Conservation (phyloP, 2,329 filamentous ascomycete genomes). For the Fusarium incarnatum region DNA sequence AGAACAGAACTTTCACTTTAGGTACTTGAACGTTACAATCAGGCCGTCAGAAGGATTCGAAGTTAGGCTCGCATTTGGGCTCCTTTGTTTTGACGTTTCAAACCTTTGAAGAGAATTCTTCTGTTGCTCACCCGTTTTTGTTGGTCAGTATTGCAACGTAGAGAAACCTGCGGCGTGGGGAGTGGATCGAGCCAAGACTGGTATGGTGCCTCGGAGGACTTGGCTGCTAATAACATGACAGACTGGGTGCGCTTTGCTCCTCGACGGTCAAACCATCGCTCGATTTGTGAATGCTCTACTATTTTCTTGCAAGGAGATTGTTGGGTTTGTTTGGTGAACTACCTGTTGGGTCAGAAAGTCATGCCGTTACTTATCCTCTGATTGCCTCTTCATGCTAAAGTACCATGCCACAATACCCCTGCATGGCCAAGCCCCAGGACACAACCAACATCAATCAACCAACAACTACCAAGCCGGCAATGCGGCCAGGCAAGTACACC, state of each 20-base stretch:
- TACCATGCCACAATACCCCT: not conserved
- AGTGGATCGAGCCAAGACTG: not conserved
- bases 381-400: not conserved
- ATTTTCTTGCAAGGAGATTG: too few species aligned
- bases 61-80: not conserved
- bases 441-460: not conserved
- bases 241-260: too few species aligned
- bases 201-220: not conserved
- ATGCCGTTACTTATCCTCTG: not conserved
- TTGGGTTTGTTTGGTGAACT: fast-evolving
- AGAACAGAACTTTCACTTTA: not conserved
- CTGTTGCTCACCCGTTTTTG: not conserved
- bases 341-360: not conserved
- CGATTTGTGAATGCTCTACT: too few species aligned
- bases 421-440: not conserved
- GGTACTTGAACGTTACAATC: too few species aligned
- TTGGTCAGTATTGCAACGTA: not conserved
- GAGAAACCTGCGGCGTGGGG: not conserved
- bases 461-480: constrained; percentile 2
- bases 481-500: not conserved
- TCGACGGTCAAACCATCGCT: too few species aligned
- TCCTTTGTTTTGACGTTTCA: not conserved
- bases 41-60: too few species aligned
- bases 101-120: not conserved
- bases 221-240: too few species aligned